These are phyloP conservation scores for Sanghuangporus weigelae DNA, from an alignment of 1,284 basidiomycete species.

Conservation along the genomic window DNA sequence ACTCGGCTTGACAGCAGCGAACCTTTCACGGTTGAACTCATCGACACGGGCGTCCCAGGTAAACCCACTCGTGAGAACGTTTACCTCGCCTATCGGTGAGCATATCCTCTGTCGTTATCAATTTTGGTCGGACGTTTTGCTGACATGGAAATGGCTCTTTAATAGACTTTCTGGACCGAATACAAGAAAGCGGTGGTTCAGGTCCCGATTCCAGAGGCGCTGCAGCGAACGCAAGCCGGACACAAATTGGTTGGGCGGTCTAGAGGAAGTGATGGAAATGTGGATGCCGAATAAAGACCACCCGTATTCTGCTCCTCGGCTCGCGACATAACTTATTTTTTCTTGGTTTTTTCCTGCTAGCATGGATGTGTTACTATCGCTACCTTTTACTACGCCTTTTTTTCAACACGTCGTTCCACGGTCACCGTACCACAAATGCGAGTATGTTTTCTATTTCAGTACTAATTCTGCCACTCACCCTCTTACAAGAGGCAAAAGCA, in stretches of 20 bases:
- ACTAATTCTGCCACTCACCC: too few relatives aligned
- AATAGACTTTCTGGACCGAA: background rate
- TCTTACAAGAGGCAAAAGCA: too few relatives aligned
- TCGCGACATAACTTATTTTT: background rate
- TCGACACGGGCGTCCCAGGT: background rate
- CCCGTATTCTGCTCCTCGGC: background rate
- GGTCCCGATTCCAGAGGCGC: background rate
- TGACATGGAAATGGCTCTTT: background rate
- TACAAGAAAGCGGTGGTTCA: background rate
- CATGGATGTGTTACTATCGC: too few relatives aligned
- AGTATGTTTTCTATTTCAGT: too few relatives aligned
- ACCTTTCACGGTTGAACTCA: constrained; percentile 9
- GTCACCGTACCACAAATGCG: too few relatives aligned
- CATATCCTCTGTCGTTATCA: background rate
- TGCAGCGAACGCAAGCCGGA: background rate
- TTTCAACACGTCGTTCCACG: too few relatives aligned
- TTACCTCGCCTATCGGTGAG: constrained; percentile 14
- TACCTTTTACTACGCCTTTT: too few relatives aligned
- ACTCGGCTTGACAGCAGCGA: constrained; percentile 7
- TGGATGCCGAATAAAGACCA: background rate
- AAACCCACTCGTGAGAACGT: constrained; percentile 12
- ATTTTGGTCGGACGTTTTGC: background rate
- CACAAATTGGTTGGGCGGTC: background rate
- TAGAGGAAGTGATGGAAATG: background rate
- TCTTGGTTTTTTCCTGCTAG: background rate